Percentiles rank a stretch among this genome's conserved stretches.
phyloP scores from a whole-genome alignment of 371 early-diverging fungal genomes.

The Mortierella sp. region DNA sequence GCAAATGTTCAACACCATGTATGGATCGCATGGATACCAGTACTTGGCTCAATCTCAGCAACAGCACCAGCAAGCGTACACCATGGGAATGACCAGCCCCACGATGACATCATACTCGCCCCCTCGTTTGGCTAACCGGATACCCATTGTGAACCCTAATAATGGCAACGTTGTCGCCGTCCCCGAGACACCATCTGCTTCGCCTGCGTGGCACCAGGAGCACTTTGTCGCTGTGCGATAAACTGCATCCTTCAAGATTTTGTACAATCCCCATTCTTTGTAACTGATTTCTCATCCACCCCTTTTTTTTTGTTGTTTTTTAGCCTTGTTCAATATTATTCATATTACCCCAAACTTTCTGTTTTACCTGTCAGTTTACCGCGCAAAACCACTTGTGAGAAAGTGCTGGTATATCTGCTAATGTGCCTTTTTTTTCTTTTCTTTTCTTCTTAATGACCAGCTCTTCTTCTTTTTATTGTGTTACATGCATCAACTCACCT shows the following conservation, averaged over 20 bases:
- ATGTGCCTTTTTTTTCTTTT: neutral
- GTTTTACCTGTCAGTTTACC: neutral
- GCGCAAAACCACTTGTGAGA: neutral
- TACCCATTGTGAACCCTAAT: constrained; percentile 54
- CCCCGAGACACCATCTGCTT: constrained; percentile 36
- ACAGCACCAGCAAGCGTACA: constrained; percentile 29
- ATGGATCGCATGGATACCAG: constrained; percentile 30
- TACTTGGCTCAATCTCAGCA: constrained; percentile 23
- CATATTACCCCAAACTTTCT: neutral
- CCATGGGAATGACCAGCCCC: constrained; percentile 45
- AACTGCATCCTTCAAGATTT: constrained; percentile 1
- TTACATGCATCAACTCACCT: neutral
- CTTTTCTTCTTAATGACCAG: neutral
- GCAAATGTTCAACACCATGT: constrained; percentile 39
- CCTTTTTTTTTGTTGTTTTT: neutral
- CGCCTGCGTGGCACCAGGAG: constrained; percentile 47
- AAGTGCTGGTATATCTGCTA: neutral
- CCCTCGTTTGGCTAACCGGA: constrained; percentile 42
- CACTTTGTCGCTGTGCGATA: constrained; percentile 58
- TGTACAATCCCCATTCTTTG: constrained; percentile 1
- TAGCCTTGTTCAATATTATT: constrained; percentile 1
- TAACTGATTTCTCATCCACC: neutral
- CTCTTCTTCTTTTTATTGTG: neutral
- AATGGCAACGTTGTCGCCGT: constrained; percentile 40
- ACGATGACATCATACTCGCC: constrained; percentile 42